phyloP scores from a whole-genome alignment of 192 early-diverging fungal species.

The Entophlyctis helioformis region DNA sequence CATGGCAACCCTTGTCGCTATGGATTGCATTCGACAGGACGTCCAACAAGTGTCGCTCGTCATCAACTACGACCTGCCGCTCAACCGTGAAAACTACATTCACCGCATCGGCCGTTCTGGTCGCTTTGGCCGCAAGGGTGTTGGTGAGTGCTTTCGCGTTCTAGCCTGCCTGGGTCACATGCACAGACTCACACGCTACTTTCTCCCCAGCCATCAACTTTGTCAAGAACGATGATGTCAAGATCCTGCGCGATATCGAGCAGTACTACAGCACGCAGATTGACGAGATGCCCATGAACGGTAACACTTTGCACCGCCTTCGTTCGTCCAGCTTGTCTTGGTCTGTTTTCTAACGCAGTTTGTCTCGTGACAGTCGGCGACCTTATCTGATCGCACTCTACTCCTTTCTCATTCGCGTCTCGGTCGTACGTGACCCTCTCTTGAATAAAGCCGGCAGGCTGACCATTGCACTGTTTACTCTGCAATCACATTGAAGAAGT shows the following conservation, averaged over 20 bases:
- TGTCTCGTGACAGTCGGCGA: too few relatives aligned
- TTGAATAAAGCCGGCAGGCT: too few relatives aligned
- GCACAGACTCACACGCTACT: too few relatives aligned
- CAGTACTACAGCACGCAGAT: slow-evolving; percentile 97
- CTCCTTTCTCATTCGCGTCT: too few relatives aligned
- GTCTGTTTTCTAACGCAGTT: too few relatives aligned
- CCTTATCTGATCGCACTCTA: too few relatives aligned
- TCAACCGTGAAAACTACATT: slow-evolving; percentile 95
- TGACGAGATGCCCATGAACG: slow-evolving; percentile 81
- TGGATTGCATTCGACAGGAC: slow-evolving; percentile 30
- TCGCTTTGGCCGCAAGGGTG: slow-evolving; percentile 97
- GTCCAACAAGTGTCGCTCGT: slow-evolving; percentile 98
- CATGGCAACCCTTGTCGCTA: not conserved
- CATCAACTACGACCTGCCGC: slow-evolving; percentile 94
- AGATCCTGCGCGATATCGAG: slow-evolving; percentile 92
- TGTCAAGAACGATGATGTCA: slow-evolving; percentile 89
- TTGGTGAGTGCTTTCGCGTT: slow-evolving; percentile 23
- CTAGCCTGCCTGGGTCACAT: too few relatives aligned
- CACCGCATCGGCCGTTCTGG: slow-evolving; percentile 96
- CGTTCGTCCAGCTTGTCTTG: too few relatives aligned
- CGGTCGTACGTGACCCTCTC: too few relatives aligned
- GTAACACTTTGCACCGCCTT: slow-evolving; percentile 11
- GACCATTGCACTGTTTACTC: too few relatives aligned
- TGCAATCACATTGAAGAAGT: slow-evolving; percentile 60
- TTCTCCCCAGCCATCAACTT: slow-evolving; percentile 74